These are phyloP conservation scores for Rusavskia elegans DNA, from an alignment of 495 filamentous ascomycete species.

Conservation along the genomic window DNA sequence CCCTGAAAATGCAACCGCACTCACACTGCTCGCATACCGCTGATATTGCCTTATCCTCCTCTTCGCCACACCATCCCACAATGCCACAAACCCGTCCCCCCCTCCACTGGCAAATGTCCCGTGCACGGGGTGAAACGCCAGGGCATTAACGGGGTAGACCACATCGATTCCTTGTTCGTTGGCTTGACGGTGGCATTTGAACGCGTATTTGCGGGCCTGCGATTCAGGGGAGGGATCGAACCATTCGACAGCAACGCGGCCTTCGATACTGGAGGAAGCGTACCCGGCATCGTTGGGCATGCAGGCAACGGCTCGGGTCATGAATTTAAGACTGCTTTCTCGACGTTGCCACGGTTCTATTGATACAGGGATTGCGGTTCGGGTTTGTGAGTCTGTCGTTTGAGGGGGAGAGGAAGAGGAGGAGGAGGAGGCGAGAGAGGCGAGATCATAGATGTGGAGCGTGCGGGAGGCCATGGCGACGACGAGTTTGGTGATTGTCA, in stretches of 20 bases:
- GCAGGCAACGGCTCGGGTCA: constrained; percentile 83
- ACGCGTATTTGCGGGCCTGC: constrained; percentile 88
- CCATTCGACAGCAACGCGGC: constrained; percentile 90
- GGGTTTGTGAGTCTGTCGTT: constrained; percentile 1
- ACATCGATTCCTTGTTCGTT: constrained; percentile 56
- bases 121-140: constrained; percentile 79
- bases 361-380: constrained; percentile 23
- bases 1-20: constrained; percentile 55
- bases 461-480: constrained; percentile 90
- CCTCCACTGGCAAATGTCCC: constrained; percentile 90
- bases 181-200: constrained; percentile 85
- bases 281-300: constrained; percentile 94
- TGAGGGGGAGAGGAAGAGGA: constrained; percentile 24
- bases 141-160: constrained; percentile 87
- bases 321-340: constrained; percentile 87
- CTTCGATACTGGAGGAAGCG: constrained; percentile 77
- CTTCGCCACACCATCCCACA: constrained; percentile 93
- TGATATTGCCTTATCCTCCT: constrained; percentile 82
- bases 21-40: constrained; percentile 61
- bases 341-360: constrained; percentile 75
- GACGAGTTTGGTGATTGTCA: constrained; percentile 68
- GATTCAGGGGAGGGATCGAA: constrained; percentile 76
- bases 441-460: constrained; percentile 83
- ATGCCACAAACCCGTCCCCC: constrained; percentile 82
- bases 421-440: constrained; percentile 32